Percentiles rank a stretch among this genome's conserved stretches.
Evolutionary conservation across 2,329 filamentous ascomycete species (phyloP).

Genomic region (Aureobasidium lini): DNA sequence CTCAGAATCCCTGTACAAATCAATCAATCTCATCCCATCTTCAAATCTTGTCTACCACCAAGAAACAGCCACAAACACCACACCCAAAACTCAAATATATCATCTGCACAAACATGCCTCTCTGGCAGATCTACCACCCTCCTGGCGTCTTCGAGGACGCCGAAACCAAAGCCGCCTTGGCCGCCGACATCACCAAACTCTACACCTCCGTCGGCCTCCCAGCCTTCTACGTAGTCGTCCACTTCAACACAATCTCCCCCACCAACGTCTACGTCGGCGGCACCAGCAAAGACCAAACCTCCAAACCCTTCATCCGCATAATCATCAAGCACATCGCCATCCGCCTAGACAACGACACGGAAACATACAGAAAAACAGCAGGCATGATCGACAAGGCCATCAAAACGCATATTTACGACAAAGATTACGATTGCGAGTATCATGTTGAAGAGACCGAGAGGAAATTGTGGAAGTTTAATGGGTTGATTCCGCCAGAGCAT

Average conservation of each 20-base stretch:
- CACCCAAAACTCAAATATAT: neutral
- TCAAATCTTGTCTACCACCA: neutral
- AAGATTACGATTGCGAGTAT: conserved; percentile 40
- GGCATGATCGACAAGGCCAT: conserved; percentile 27
- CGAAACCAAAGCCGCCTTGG: conserved; percentile 26
- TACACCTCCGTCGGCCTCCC: conserved; percentile 33
- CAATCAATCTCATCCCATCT: no score
- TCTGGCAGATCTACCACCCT: conserved; percentile 38
- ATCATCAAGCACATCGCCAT: conserved; percentile 29
- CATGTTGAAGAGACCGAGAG: conserved; percentile 37
- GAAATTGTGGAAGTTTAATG: conserved; percentile 39
- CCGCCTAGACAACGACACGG: conserved; percentile 17
- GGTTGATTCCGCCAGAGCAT: conserved; percentile 30
- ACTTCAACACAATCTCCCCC: conserved; percentile 30
- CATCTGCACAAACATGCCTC: conserved; percentile 29
- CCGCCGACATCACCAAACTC: conserved; percentile 34
- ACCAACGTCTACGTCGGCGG: conserved; percentile 28
- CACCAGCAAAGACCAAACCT: conserved; percentile 16
- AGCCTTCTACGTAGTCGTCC: conserved; percentile 38
- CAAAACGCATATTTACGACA: conserved; percentile 35
- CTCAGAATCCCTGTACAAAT: no score
- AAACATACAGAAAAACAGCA: conserved; percentile 18
- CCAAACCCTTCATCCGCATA: conserved; percentile 32
- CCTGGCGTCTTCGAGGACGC: conserved; percentile 26
- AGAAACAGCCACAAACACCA: neutral